Base-by-base conservation (phyloP, 352 stramenopile species). In the Phytophthora uliginosa region DNA sequence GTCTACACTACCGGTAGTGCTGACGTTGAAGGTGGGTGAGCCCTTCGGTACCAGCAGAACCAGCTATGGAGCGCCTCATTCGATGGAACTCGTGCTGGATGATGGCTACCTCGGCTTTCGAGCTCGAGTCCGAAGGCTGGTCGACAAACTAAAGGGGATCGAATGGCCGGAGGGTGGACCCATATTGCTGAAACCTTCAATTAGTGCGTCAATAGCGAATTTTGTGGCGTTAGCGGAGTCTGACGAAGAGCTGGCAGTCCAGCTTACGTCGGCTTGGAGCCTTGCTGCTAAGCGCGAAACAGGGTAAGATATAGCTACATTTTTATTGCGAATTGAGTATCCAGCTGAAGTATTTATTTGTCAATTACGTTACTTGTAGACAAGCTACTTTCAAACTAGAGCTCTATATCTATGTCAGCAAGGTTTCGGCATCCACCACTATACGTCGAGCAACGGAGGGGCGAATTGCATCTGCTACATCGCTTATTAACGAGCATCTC, bases 401-500 rank as follows among this genome's bases (percentile, higher is more conserved):
- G 10, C 36, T 42, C 36, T 42, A 42, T 18, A 42, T 42, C 36
- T 42, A 42, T 42, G 36, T 6, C 10, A 42, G 36, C 15, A 42
- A 15, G 15, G 12, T 15, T 12, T 42, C 12, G 36, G 36, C 36
- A 17, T 42, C 36, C 5, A 42, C 36, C 13, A 42, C 36, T 15
- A 42, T 42, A 13, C 36, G 36, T 15, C 36, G 36, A 18, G 36
- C 36, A 6, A 42, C 36, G 12, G 36, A 42, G 36, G 36, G 36
- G 13, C 36, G 12, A 6, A 42, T 42, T 42, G 12, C 36, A 15
- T 13, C 36, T 13, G 36, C 36, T 18, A 42, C 12, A 42, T 42
- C 36, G 36, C 12, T 58, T 7, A 58, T 66, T 20, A 31, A 40
- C 12, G 28, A 58, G 3, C 59, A 66, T 22, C 13, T 65, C 0